Percentiles rank a stretch among this genome's conserved stretches.
These are phyloP conservation scores for Plantago coronopus DNA, from an alignment of 305 asterid species.

Conservation along the genomic window DNA sequence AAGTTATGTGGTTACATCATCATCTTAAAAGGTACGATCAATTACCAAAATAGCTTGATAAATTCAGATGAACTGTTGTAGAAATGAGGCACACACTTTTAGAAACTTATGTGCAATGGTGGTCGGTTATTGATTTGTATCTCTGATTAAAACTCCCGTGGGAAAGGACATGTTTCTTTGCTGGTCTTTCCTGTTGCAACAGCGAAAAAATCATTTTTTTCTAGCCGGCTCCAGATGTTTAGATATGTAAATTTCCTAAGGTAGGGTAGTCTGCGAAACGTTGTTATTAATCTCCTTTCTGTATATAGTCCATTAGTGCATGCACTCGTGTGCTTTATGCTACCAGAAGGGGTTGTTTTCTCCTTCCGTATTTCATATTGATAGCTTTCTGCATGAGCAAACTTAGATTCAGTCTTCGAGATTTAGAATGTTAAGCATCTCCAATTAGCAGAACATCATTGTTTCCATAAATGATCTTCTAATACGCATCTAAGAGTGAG, in stretches of 20 bases:
- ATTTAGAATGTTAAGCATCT: neutral
- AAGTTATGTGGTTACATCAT: neutral
- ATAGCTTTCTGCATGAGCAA: neutral
- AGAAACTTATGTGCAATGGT: neutral
- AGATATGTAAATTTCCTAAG: neutral
- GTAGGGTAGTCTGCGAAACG: neutral
- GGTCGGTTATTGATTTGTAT: neutral
- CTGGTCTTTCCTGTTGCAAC: neutral
- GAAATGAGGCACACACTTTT: neutral
- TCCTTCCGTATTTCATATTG: neutral
- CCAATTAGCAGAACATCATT: neutral
- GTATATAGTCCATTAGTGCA: neutral
- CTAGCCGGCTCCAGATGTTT: neutral
- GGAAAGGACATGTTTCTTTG: neutral
- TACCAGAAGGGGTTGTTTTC: neutral
- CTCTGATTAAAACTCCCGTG: neutral
- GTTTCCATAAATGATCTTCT: neutral
- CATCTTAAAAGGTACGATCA: neutral
- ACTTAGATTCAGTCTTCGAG: neutral
- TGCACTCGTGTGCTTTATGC: neutral
- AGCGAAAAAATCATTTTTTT: neutral
- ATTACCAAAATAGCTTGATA: neutral
- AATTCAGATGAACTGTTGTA: neutral
- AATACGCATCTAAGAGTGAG: neutral
- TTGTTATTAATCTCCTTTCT: neutral